phyloP scores from a whole-genome alignment of 495 filamentous ascomycete genomes.

The Friedmanniomyces endolithicus region DNA sequence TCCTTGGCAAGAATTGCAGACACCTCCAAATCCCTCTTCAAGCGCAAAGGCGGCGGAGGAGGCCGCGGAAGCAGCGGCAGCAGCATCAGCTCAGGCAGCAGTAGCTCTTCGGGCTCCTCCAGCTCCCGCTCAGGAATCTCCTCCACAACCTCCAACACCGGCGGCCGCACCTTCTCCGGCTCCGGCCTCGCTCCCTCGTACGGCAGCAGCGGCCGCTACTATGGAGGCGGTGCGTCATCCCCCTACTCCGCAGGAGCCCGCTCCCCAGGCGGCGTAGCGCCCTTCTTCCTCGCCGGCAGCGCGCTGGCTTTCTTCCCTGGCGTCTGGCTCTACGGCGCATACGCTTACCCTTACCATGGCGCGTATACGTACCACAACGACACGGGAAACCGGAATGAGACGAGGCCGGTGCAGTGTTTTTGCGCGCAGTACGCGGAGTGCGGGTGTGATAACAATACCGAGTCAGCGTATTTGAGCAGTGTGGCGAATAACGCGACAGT shows the following conservation, averaged over 20 bases:
- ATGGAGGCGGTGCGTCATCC: constrained; percentile 58
- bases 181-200: constrained; percentile 46
- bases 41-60: constrained; percentile 24
- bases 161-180: background rate
- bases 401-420: constrained; percentile 58
- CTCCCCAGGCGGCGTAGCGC: constrained; percentile 45
- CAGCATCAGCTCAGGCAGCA: constrained; percentile 11
- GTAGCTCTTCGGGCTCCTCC: constrained; percentile 15
- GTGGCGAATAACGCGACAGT: constrained; percentile 55
- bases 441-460: constrained; percentile 68
- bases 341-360: constrained; percentile 53
- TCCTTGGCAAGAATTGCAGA: background rate
- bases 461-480: constrained; percentile 44
- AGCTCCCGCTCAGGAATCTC: constrained; percentile 2
- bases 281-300: constrained; percentile 42
- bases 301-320: constrained; percentile 48
- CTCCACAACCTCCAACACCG: constrained; percentile 30
- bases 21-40: constrained; percentile 15
- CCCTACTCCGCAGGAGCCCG: constrained; percentile 53
- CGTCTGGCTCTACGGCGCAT: constrained; percentile 52
- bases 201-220: constrained; percentile 58
- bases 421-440: constrained; percentile 61
- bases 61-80: constrained; percentile 20
- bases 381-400: constrained; percentile 43
- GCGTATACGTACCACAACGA: constrained; percentile 52